Conservation (phyloP, 768 basidiomycete species). For the Wakefieldia striispora region DNA sequence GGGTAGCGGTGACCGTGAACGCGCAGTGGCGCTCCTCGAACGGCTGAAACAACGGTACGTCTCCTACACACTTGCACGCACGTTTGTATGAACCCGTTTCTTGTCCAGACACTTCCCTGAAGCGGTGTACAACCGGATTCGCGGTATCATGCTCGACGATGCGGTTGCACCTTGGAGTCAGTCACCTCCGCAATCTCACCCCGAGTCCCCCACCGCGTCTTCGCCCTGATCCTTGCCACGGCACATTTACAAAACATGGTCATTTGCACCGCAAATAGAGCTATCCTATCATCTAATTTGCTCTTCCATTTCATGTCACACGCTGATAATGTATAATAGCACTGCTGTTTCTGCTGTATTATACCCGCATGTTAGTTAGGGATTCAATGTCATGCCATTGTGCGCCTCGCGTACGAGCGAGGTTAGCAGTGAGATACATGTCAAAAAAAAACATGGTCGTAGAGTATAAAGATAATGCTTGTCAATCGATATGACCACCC, state of each 20-base stretch:
- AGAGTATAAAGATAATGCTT: too few species aligned
- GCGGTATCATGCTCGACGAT: slow-evolving; percentile 77
- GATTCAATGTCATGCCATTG: too few species aligned
- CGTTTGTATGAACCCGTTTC: not conserved
- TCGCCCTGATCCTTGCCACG: not conserved
- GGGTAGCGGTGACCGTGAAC: slow-evolving; percentile 66
- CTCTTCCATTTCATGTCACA: not conserved
- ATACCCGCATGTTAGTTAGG: slow-evolving; percentile 1
- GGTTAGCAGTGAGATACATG: too few species aligned
- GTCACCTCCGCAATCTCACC: slow-evolving; percentile 15
- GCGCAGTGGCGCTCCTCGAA: slow-evolving; percentile 66
- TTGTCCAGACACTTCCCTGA: slow-evolving; percentile 64
- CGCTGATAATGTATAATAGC: not conserved
- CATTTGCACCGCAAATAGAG: not conserved
- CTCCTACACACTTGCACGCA: not conserved
- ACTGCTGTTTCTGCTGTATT: slow-evolving; percentile 1
- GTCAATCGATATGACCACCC: slow-evolving; percentile 23
- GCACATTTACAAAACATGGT: not conserved
- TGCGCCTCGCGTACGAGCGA: too few species aligned
- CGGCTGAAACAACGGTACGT: slow-evolving; percentile 68
- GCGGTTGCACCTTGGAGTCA: slow-evolving; percentile 46
- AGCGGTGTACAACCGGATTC: slow-evolving; percentile 76
- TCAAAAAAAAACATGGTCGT: too few species aligned
- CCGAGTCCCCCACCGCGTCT: not conserved
- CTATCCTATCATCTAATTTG: too few species aligned